These are phyloP conservation scores for Taphrina populina DNA, from an alignment of 1,139 yeast genomes.

Conservation along the genomic window DNA sequence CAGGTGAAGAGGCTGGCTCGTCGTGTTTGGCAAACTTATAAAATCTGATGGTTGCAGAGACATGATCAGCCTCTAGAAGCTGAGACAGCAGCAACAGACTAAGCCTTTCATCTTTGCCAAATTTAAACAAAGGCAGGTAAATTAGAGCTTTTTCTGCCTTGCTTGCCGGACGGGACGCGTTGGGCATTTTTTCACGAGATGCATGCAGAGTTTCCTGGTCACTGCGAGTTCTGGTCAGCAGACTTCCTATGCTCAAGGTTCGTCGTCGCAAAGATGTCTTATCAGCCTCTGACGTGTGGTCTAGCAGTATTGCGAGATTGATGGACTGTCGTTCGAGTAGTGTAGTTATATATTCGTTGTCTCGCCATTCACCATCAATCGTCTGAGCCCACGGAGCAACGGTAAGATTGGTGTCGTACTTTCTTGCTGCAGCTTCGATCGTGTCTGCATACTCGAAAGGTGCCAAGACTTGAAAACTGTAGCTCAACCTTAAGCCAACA, in stretches of 20 bases:
- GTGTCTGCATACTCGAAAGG: conserved; percentile 24
- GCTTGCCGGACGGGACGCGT: neutral
- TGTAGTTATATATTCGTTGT: conserved; percentile 16
- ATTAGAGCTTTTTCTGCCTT: conserved; percentile 30
- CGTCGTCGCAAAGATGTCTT: conserved; percentile 9
- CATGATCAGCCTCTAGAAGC: conserved; percentile 20
- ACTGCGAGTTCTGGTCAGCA: conserved; percentile 8
- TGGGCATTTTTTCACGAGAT: neutral
- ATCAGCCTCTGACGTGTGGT: conserved; percentile 8
- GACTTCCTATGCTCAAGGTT: conserved; percentile 26
- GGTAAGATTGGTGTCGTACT: conserved; percentile 30
- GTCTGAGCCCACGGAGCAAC: conserved; percentile 36
- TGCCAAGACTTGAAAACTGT: conserved; percentile 34
- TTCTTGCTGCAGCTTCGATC: conserved; percentile 19
- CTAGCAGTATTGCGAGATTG: conserved; percentile 28
- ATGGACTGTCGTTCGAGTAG: conserved; percentile 18
- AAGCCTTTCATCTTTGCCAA: conserved; percentile 33
- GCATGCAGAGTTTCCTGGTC: conserved; percentile 5
- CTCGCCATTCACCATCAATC: conserved; percentile 28
- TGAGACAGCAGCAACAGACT: conserved; percentile 30
- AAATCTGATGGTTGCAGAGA: conserved; percentile 34
- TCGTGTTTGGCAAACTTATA: conserved; percentile 1
- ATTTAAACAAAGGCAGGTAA: conserved; percentile 35
- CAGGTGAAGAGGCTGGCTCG: neutral
- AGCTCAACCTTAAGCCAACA: conserved; percentile 28